A percentile compares a stretch with the other conserved stretches of the same genome.
These are phyloP conservation scores for Uronychia setigera DNA, from an alignment of 73 alveolate species.

Conservation along the genomic window DNA sequence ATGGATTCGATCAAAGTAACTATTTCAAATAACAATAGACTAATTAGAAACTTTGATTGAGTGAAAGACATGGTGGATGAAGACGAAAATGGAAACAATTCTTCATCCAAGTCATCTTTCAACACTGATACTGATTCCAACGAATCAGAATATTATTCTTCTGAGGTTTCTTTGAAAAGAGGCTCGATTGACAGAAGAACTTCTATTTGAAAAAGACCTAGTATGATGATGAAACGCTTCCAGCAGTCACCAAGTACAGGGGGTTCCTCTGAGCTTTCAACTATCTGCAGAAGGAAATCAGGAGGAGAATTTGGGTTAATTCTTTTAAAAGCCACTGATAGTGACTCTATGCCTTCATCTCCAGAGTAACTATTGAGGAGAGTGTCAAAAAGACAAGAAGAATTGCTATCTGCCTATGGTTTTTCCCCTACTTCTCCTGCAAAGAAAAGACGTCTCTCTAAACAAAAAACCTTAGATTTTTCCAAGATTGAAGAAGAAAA, in stretches of 20 bases:
- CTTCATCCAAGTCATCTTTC: background rate
- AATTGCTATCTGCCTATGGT: background rate
- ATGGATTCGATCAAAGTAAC: background rate
- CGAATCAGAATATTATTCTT: background rate
- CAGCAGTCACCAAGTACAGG: background rate
- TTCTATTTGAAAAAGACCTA: background rate
- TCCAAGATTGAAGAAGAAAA: background rate
- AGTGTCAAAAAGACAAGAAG: background rate
- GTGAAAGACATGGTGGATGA: background rate
- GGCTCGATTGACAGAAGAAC: background rate
- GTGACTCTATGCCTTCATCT: background rate
- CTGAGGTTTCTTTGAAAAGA: background rate
- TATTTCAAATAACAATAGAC: background rate
- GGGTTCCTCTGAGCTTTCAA: background rate
- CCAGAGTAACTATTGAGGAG: background rate
- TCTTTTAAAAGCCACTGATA: background rate
- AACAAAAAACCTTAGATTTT: too few relatives aligned
- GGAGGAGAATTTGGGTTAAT: background rate
- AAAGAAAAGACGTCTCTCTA: background rate
- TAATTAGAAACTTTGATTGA: background rate
- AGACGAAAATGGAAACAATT: background rate
- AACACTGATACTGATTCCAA: background rate
- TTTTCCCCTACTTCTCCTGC: background rate
- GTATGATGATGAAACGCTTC: background rate
- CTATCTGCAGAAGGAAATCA: background rate